Evolutionary conservation across 495 filamentous ascomycete species (phyloP).

Genomic region (Aspergillus hancockii): DNA sequence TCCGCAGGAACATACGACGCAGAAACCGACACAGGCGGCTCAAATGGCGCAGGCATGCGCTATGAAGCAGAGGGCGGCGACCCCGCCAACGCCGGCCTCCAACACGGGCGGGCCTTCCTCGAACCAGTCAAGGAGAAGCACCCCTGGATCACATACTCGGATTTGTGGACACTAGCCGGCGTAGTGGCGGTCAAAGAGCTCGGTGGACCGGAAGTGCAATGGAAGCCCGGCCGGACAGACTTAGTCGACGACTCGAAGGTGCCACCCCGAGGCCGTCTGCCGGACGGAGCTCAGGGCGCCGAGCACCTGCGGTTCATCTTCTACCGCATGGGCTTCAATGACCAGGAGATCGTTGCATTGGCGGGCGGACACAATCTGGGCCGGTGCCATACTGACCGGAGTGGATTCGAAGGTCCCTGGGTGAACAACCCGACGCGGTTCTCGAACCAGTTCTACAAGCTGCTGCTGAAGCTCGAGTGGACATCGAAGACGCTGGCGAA

Average conservation of each 20-base stretch:
- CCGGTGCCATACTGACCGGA: slow-evolving; percentile 60
- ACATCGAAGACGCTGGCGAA: slow-evolving; percentile 51
- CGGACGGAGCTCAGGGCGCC: slow-evolving; percentile 59
- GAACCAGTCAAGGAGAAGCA: slow-evolving; percentile 58
- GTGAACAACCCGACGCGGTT: slow-evolving; percentile 66
- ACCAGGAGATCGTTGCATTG: slow-evolving; percentile 64
- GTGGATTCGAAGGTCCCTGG: slow-evolving; percentile 63
- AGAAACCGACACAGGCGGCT: slow-evolving; percentile 59
- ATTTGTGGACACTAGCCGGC: slow-evolving; percentile 63
- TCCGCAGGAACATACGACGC: slow-evolving; percentile 61
- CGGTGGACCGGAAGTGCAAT: slow-evolving; percentile 56
- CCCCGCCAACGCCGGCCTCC: slow-evolving; percentile 63
- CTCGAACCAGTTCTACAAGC: slow-evolving; percentile 62
- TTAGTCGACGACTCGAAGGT: slow-evolving; percentile 57
- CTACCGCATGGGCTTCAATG: slow-evolving; percentile 64
- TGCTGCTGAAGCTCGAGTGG: slow-evolving; percentile 58
- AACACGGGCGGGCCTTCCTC: slow-evolving; percentile 63
- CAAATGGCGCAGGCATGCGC: slow-evolving; percentile 65
- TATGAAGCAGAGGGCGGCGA: slow-evolving; percentile 65
- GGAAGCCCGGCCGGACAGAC: slow-evolving; percentile 59
- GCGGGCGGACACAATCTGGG: slow-evolving; percentile 62
- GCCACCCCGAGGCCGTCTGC: slow-evolving; percentile 57
- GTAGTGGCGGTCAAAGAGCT: slow-evolving; percentile 59
- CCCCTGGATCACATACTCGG: slow-evolving; percentile 65
- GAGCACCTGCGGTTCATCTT: slow-evolving; percentile 61